A percentile compares a stretch with the other conserved stretches of the same genome.
Evolutionary conservation across 257 asterid species (phyloP).

Genomic region (Hygrophila difformis): DNA sequence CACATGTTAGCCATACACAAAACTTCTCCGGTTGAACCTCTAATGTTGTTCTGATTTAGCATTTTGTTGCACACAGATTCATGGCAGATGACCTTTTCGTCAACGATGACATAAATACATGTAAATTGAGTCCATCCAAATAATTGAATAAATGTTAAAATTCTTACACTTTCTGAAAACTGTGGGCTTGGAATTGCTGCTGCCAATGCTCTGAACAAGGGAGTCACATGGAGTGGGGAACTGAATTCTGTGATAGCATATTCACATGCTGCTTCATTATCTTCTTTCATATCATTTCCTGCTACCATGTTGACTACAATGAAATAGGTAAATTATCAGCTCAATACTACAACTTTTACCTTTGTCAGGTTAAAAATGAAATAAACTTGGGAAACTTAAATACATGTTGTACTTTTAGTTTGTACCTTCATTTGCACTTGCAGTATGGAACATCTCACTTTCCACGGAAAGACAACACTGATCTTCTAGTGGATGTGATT

Average conservation of each 20-base stretch:
- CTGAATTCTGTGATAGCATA: constrained; percentile 43
- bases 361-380: constrained; percentile 3
- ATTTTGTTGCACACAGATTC: too few species aligned
- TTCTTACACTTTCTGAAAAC: constrained; percentile 95
- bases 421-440: constrained; percentile 39
- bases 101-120: constrained; percentile 1
- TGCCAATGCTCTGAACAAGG: constrained; percentile 86
- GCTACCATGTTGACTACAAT: constrained; percentile 29
- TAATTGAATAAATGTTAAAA: constrained; percentile 12
- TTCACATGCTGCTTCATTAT: constrained; percentile 31
- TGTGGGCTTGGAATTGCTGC: constrained; percentile 91
- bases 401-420: constrained; percentile 2
- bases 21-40: background rate
- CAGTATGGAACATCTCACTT: constrained; percentile 27
- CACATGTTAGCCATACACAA: background rate
- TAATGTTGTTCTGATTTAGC: background rate
- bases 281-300: constrained; percentile 23
- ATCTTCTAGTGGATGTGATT: constrained; percentile 32
- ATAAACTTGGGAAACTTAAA: background rate
- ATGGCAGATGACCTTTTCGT: background rate
- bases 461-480: constrained; percentile 35
- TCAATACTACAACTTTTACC: constrained; percentile 4
- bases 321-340: constrained; percentile 15
- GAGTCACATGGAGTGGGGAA: constrained; percentile 87
- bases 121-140: background rate